Evolutionary conservation across 352 stramenopile species (phyloP).

Genomic region (Phytophthora pistaciae): DNA sequence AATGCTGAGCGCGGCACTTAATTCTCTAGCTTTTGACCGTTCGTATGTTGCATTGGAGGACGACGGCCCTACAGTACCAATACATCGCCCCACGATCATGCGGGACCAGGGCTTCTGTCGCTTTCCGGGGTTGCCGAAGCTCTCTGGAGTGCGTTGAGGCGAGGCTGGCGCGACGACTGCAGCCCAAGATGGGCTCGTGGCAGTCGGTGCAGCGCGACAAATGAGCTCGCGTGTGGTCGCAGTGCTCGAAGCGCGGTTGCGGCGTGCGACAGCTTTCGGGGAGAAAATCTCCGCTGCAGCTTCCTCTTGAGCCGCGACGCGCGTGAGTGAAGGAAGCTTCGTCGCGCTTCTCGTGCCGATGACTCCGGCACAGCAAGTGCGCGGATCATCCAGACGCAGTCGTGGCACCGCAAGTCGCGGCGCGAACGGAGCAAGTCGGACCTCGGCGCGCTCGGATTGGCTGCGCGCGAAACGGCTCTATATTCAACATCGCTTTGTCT

Average conservation of each 20-base stretch:
- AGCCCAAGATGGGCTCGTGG: conserved; percentile 10
- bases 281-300: conserved; percentile 1
- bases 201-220: conserved; percentile 2
- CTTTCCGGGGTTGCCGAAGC: background rate
- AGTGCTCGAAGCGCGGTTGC: background rate
- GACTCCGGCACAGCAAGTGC: conserved; percentile 31
- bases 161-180: background rate
- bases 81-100: background rate
- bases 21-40: conserved; percentile 3
- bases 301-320: conserved; percentile 5
- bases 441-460: background rate
- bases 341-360: background rate
- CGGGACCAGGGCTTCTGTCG: background rate
- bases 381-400: conserved; percentile 28
- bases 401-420: conserved; percentile 12
- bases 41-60: conserved; percentile 9
- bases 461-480: conserved; percentile 13
- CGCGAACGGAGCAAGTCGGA: background rate
- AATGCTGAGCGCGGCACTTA: background rate
- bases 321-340: background rate
- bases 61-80: background rate
- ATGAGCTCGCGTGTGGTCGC: conserved; percentile 1
- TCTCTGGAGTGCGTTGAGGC: conserved; percentile 1
- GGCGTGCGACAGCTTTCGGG: background rate
- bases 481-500: conserved; percentile 32